Percentiles rank a stretch among this genome's conserved stretches.
phyloP scores from a whole-genome alignment of 129 eudicot genomes.

The Pulicaria dysenterica region DNA sequence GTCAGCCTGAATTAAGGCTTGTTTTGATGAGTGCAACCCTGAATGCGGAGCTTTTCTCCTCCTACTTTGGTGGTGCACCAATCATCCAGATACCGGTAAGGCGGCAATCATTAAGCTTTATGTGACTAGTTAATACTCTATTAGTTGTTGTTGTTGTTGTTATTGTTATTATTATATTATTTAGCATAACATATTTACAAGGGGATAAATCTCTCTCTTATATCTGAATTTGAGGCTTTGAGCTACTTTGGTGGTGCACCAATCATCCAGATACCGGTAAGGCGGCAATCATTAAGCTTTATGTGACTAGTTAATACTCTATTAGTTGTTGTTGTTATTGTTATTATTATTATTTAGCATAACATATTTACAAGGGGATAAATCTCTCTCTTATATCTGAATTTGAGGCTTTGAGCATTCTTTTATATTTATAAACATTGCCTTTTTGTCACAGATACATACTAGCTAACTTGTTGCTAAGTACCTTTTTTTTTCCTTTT shows the following conservation, averaged over 20 bases:
- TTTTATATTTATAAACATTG: too few relatives aligned
- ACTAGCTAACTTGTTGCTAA: too few relatives aligned
- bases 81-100: conserved; percentile 72
- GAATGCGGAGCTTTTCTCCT: conserved; percentile 83
- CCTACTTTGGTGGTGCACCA: conserved; percentile 83
- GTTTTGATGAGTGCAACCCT: conserved; percentile 96
- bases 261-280: conserved; percentile 69
- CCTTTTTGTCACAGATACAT: too few relatives aligned
- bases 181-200: neutral
- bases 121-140: neutral
- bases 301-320: neutral
- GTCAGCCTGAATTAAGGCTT: conserved; percentile 73
- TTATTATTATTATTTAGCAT: neutral
- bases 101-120: conserved; percentile 17
- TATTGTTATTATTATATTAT: neutral
- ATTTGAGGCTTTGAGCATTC: too few relatives aligned
- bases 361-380: neutral
- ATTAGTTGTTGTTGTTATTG: too few relatives aligned
- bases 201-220: neutral
- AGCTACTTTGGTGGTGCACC: conserved; percentile 85
- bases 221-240: neutral
- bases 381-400: neutral
- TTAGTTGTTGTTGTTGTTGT: too few relatives aligned
- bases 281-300: conserved; percentile 20
- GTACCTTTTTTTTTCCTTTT: too few relatives aligned